Base-by-base conservation (phyloP, 768 basidiomycete genomes). In the Boletus reticuloceps region DNA sequence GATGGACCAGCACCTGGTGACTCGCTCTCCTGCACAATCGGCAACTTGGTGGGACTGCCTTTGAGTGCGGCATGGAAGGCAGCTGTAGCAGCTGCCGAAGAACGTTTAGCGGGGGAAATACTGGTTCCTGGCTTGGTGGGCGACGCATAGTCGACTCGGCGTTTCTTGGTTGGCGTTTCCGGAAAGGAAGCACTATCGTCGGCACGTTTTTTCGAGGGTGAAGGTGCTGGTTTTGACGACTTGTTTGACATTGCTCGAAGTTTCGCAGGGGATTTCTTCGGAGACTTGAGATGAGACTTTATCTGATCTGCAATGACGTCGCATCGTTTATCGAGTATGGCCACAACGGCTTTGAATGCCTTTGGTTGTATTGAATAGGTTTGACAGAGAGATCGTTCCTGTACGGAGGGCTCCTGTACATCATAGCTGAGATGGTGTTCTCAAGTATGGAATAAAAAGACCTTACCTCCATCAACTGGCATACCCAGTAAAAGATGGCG, bases 401-500 rank as follows among this genome's bases (percentile, higher is more conserved):
- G 59, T 12, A 72, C 51, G 4, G 61, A 40, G 22, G 64, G 40
- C 38, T 68, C 58, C 69, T 72, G 49, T 25, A 27, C 25, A 14
- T 22, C 5, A 11, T 39, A 25, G 39, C 2, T 48, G 22, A 14
- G 17, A 10, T 22, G 4, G 31, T 3, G 1, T 7, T 9, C 13
- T 22, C 44, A 4, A 22, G 38, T 2, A 17, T 7, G 27, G 4
- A 22, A 37, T 31, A 0, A 6, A n/a, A 32, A 1, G 11, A 46
- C 0, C 49, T 44, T 40, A 80, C 80, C 63, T 74, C 73, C 32
- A 74, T 64, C 37, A 72, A 44, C 39, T 72, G 72, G 47, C 70
- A 78, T 4, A 76, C 70, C 81, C 80, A 82, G 50, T 71, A 76
- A 61, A 79, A 82, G 5, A 81, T 62, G 5, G 73, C 74, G 43